phyloP scores from a whole-genome alignment of 805 yeast genomes.

The Cyberlindnera saturnus region DNA sequence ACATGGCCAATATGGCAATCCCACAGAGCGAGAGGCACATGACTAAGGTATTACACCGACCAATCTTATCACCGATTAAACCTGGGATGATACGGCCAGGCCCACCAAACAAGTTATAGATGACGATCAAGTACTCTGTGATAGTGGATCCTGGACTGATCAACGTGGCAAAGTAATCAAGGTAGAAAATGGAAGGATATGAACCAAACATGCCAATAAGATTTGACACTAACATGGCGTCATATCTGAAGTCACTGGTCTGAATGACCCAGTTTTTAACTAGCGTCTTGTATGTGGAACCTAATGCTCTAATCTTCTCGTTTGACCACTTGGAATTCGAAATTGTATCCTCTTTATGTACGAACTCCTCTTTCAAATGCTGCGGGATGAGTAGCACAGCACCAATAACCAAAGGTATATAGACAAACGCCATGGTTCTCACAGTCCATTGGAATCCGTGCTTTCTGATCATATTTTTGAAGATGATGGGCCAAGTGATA shows the following conservation, averaged over 20 bases:
- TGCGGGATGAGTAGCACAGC: constrained; percentile 15
- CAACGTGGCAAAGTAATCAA: constrained; percentile 19
- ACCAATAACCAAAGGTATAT: constrained; percentile 15
- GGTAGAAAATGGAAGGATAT: constrained; percentile 21
- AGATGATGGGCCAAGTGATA: constrained; percentile 27
- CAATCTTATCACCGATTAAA: constrained; percentile 15
- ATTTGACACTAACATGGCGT: constrained; percentile 9
- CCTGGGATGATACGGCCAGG: constrained; percentile 23
- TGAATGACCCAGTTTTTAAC: constrained; percentile 12
- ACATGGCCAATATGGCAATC: constrained; percentile 9
- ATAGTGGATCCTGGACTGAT: constrained; percentile 10
- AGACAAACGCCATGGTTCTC: constrained; percentile 17
- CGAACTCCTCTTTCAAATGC: constrained; percentile 6
- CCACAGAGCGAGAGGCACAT: constrained; percentile 8
- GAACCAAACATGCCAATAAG: constrained; percentile 19
- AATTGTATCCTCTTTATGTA: constrained; percentile 10
- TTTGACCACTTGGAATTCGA: constrained; percentile 14
- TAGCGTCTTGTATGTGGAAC: constrained; percentile 7
- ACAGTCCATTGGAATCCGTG: constrained; percentile 17
- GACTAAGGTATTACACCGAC: constrained; percentile 16
- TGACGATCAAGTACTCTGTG: constrained; percentile 13
- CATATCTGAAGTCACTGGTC: constrained; percentile 5
- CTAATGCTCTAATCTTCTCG: constrained; percentile 9
- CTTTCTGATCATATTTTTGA: constrained; percentile 15
- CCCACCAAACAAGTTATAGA: constrained; percentile 18